Percentiles rank a stretch among this genome's conserved stretches.
These are phyloP conservation scores for Phoenix dactylifera DNA, from an alignment of 176 grass and related monocot species.

Conservation along the genomic window DNA sequence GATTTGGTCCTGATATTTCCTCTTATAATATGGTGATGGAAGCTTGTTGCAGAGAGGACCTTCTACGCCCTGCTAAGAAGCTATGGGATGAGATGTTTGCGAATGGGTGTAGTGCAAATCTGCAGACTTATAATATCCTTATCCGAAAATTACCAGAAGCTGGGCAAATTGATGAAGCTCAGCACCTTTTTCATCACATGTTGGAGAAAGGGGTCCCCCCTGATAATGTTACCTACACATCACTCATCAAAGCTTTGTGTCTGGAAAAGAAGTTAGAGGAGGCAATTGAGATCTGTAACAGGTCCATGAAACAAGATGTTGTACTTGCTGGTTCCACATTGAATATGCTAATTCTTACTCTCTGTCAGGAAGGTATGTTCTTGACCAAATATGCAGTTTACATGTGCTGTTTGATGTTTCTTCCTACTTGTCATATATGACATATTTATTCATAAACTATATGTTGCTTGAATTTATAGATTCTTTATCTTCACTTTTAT, in stretches of 20 bases:
- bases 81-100: conserved; percentile 98
- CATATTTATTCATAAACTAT: too few relatives aligned
- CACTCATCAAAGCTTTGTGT: conserved; percentile 57
- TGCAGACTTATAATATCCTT: conserved; percentile 84
- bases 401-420: neutral
- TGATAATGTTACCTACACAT: conserved; percentile 48
- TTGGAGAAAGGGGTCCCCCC: conserved; percentile 48
- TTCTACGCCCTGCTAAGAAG: conserved; percentile 82
- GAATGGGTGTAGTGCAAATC: conserved; percentile 52
- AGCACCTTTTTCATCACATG: conserved; percentile 70
- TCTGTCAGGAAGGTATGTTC: conserved; percentile 66
- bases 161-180: conserved; percentile 48
- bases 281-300: conserved; percentile 48
- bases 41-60: conserved; percentile 58
- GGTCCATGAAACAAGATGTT: conserved; percentile 48
- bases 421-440: neutral
- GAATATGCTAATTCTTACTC: conserved; percentile 31
- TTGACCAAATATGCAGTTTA: neutral
- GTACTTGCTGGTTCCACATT: conserved; percentile 39
- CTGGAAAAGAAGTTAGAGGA: conserved; percentile 50
- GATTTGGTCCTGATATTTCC: conserved; percentile 48
- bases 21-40: conserved; percentile 82
- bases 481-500: too few relatives aligned
- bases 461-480: too few relatives aligned
- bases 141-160: conserved; percentile 64